Evolutionary conservation across 768 basidiomycete genomes (phyloP).

Genomic region (Termitomyces sp.): DNA sequence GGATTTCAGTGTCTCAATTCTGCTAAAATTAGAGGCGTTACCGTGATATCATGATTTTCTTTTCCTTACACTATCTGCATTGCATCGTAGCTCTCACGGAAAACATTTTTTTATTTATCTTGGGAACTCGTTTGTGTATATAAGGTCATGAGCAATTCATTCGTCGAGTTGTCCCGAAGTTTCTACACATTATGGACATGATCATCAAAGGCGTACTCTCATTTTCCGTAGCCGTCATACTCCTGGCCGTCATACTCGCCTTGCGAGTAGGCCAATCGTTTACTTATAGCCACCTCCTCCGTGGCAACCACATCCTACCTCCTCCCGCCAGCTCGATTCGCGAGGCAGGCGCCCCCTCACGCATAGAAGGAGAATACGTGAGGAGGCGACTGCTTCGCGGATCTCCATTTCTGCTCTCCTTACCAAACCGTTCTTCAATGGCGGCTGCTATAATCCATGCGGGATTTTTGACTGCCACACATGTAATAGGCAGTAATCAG

Average conservation of each 20-base stretch:
- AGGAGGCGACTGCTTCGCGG: neutral
- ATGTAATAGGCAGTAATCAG: neutral
- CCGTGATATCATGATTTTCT: neutral
- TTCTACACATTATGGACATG: slow-evolving; percentile 3
- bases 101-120: neutral
- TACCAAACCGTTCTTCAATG: neutral
- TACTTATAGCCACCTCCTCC: neutral
- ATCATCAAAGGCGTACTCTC: neutral
- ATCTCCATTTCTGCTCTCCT: neutral
- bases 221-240: neutral
- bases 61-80: neutral
- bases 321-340: neutral
- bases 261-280: neutral
- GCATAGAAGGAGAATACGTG: neutral
- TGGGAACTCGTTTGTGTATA: neutral
- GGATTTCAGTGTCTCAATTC: neutral
- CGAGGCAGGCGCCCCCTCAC: neutral
- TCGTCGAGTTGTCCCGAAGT: neutral
- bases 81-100: neutral
- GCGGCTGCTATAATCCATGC: neutral
- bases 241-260: neutral
- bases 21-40: neutral
- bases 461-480: neutral
- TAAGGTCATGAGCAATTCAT: neutral
- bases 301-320: neutral